These are phyloP conservation scores for Vaccinium corymbosum DNA, from an alignment of 148 eudicot species.

Conservation along the genomic window DNA sequence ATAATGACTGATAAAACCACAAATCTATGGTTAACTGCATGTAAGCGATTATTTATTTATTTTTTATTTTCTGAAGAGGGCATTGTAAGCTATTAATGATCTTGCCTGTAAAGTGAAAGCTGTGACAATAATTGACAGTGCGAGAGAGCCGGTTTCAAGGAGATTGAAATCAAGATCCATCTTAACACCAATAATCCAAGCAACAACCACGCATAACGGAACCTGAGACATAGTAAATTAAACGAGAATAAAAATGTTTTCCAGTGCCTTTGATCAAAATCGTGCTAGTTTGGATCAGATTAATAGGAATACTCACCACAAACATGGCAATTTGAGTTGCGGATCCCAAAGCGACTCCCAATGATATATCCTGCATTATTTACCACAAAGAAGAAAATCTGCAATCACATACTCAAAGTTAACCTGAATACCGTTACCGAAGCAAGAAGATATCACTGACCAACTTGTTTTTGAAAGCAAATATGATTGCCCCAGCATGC, in stretches of 20 bases:
- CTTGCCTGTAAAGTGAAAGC: conserved; percentile 73
- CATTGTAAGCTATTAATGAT: background rate
- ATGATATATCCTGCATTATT: conserved; percentile 67
- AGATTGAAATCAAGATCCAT: conserved; percentile 80
- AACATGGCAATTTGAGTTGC: conserved; percentile 89
- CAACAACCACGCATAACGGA: conserved; percentile 60
- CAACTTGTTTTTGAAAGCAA: conserved; percentile 88
- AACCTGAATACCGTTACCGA: background rate
- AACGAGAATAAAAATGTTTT: background rate
- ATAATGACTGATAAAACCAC: no score
- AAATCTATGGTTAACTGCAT: no score
- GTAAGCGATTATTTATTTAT: no score
- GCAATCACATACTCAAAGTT: background rate
- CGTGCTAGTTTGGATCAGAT: background rate
- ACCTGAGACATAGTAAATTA: conserved; percentile 33
- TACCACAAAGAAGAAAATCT: background rate
- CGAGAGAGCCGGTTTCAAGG: conserved; percentile 68
- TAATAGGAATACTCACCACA: conserved; percentile 52
- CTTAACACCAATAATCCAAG: conserved; percentile 59
- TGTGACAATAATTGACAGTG: conserved; percentile 59
- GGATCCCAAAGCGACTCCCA: conserved; percentile 92
- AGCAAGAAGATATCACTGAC: conserved; percentile 31
- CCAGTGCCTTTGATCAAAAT: background rate
- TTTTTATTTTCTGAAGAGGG: no score
- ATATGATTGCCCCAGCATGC: conserved; percentile 90